Conservation (phyloP, 441 rosid species). For the Populus hybrid region DNA sequence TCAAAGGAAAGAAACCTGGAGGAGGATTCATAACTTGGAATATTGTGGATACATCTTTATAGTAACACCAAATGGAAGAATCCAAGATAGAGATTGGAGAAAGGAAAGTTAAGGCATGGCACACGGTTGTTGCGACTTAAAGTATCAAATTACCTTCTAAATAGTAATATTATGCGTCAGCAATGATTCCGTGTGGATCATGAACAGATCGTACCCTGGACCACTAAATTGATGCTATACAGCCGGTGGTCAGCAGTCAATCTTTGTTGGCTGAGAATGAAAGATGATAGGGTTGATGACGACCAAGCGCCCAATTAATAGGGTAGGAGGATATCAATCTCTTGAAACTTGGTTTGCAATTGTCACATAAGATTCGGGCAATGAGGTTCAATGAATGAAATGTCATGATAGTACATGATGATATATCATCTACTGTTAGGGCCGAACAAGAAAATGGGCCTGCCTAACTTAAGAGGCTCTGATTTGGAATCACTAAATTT, state of each 20-base stretch:
- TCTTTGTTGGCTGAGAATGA: conserved; percentile 13
- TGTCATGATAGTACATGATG: neutral
- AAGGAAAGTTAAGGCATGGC: neutral
- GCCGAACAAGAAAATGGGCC: neutral
- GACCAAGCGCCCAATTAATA: neutral
- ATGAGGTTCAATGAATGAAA: neutral
- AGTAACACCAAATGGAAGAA: conserved; percentile 1
- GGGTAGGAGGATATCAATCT: neutral
- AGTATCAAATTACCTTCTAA: conserved; percentile 16
- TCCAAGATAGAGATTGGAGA: conserved; percentile 5
- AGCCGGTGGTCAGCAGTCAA: conserved; percentile 37
- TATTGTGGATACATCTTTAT: conserved; percentile 5
- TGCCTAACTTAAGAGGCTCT: neutral
- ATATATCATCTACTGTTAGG: too few species aligned
- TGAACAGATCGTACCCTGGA: conserved; percentile 13
- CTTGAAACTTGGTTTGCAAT: neutral
- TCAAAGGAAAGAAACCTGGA: too few species aligned
- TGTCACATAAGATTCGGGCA: neutral
- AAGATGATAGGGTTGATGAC: conserved; percentile 1
- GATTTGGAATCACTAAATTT: neutral
- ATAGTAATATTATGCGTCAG: conserved; percentile 18
- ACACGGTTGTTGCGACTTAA: neutral
- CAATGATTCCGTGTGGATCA: conserved; percentile 11
- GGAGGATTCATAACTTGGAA: neutral
- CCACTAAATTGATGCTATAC: conserved; percentile 21